These are phyloP conservation scores for Backusella mclennaniae DNA, from an alignment of 192 early-diverging fungal species.

Conservation along the genomic window DNA sequence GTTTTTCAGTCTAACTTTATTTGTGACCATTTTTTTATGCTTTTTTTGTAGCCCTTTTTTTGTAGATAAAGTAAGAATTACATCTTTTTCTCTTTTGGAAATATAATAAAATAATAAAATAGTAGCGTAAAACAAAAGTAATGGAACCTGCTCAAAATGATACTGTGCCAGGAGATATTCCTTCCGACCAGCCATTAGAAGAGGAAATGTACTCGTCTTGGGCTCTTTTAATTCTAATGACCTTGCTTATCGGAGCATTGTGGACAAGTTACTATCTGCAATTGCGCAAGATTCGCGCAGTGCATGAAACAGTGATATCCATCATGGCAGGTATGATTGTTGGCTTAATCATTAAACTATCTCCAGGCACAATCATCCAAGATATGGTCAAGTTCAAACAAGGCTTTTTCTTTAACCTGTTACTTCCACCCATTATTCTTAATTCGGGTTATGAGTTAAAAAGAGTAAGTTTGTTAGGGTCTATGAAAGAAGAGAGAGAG, in stretches of 20 bases:
- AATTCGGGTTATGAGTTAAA: constrained; percentile 97
- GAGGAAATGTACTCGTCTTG: constrained; percentile 75
- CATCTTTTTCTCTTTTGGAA: not conserved
- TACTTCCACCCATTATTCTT: constrained; percentile 96
- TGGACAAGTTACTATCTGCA: constrained; percentile 90
- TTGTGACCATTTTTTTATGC: constrained; percentile 1
- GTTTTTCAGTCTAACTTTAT: not conserved
- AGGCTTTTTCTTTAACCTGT: constrained; percentile 92
- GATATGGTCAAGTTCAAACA: constrained; percentile 90
- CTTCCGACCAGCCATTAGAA: constrained; percentile 41
- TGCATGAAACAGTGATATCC: constrained; percentile 97
- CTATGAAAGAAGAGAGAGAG: not conserved
- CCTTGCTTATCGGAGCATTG: constrained; percentile 82
- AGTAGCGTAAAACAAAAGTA: not conserved
- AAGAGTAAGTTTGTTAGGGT: constrained; percentile 47
- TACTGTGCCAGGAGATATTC: not conserved
- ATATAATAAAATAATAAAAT: not conserved
- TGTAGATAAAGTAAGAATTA: not conserved
- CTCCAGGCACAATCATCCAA: constrained; percentile 59
- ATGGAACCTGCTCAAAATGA: constrained; percentile 9
- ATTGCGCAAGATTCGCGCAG: constrained; percentile 78
- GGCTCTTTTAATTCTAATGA: constrained; percentile 85
- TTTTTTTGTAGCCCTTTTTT: no score
- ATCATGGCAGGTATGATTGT: constrained; percentile 82
- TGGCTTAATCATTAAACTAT: constrained; percentile 59